Conservation (phyloP, 2,329 filamentous ascomycete genomes). For the Talaromyces sp. region DNA sequence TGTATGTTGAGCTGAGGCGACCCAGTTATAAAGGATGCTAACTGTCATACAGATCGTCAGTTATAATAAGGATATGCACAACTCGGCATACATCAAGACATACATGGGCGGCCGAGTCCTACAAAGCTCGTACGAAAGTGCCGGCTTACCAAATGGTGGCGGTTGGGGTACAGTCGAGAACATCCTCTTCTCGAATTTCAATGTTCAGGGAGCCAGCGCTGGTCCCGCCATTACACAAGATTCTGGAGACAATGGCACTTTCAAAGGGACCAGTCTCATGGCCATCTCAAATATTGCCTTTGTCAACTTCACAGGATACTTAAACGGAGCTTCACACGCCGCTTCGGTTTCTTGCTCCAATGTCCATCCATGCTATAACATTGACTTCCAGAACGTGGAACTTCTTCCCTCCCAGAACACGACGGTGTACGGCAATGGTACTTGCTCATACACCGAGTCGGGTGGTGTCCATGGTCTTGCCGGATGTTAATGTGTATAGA, state of each 20-base stretch:
- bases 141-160: slow-evolving; percentile 48
- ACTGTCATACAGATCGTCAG: slow-evolving; percentile 35
- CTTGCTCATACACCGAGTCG: slow-evolving; percentile 36
- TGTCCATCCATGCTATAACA: slow-evolving; percentile 52
- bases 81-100: slow-evolving; percentile 55
- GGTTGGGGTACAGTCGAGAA: slow-evolving; percentile 55
- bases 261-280: slow-evolving; percentile 51
- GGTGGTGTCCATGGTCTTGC: slow-evolving; percentile 41
- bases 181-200: slow-evolving; percentile 52
- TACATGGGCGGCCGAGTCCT: slow-evolving; percentile 51
- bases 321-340: slow-evolving; percentile 33
- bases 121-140: slow-evolving; percentile 50
- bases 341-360: slow-evolving; percentile 49
- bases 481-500: slow-evolving; percentile 11
- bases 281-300: slow-evolving; percentile 49
- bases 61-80: slow-evolving; percentile 49
- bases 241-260: slow-evolving; percentile 51
- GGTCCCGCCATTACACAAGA: slow-evolving; percentile 49
- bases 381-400: slow-evolving; percentile 45
- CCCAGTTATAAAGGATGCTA: neutral
- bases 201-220: slow-evolving; percentile 45
- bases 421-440: slow-evolving; percentile 32
- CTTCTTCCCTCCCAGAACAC: slow-evolving; percentile 33
- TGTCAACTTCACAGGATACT: slow-evolving; percentile 52
- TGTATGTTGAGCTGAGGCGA: neutral